Percentiles rank a stretch among this genome's conserved stretches.
phyloP scores from a whole-genome alignment of 139 green algal species.

The Coelastrella sp. region DNA sequence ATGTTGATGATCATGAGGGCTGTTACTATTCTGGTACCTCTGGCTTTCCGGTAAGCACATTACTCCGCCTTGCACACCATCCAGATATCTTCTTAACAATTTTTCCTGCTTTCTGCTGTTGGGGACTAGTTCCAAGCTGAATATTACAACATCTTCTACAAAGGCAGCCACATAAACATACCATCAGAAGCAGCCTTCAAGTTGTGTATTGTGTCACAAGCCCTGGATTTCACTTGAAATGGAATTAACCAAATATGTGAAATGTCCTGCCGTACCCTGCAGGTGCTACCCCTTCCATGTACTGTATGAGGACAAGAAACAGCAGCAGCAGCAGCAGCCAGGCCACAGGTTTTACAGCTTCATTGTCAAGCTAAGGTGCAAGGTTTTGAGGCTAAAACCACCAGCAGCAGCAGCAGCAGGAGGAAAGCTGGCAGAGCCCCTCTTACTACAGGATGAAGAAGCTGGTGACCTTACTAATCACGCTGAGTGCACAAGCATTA shows the following conservation, averaged over 20 bases:
- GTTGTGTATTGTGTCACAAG: not conserved
- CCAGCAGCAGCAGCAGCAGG: not conserved
- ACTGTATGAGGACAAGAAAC: not conserved
- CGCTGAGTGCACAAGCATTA: not conserved
- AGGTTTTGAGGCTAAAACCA: not conserved
- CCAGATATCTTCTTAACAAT: not conserved
- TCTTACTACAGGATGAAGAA: not conserved
- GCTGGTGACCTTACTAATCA: not conserved
- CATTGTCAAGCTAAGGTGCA: not conserved
- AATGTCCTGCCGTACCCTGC: not conserved
- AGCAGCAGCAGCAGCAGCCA: constrained; percentile 10
- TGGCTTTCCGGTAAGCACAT: not conserved
- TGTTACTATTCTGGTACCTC: constrained; percentile 21
- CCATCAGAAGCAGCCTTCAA: not conserved
- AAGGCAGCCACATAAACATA: too few relatives aligned
- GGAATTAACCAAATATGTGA: not conserved
- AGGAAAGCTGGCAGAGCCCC: not conserved
- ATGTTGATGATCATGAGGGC: constrained; percentile 42
- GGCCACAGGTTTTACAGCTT: not conserved
- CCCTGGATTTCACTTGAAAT: not conserved
- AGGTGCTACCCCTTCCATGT: not conserved
- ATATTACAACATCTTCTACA: too few relatives aligned
- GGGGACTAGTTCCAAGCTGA: not conserved
- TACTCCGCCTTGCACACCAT: not conserved
- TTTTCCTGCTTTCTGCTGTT: not conserved